phyloP scores from a whole-genome alignment of 192 early-diverging fungal genomes.

The Backusella sp. region DNA sequence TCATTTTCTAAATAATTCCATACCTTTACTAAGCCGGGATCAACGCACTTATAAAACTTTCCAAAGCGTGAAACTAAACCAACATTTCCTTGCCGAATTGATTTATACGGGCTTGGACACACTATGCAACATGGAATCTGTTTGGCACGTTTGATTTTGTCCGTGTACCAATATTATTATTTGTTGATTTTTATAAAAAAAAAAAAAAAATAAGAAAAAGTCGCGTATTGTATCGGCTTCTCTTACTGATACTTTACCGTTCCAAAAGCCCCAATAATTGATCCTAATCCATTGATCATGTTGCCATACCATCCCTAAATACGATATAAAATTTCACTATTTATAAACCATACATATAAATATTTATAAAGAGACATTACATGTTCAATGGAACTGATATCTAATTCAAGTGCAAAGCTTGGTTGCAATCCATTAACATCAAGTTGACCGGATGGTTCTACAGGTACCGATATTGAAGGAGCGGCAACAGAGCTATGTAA shows the following conservation, averaged over 20 bases:
- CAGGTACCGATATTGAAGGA: not conserved
- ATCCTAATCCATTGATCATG: slow-evolving; percentile 45
- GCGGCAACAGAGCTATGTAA: not conserved
- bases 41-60: slow-evolving; percentile 50
- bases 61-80: slow-evolving; percentile 69
- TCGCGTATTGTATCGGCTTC: not conserved
- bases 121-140: slow-evolving; percentile 44
- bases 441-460: not conserved
- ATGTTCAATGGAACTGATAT: slow-evolving; percentile 26
- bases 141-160: not conserved
- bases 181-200: not conserved
- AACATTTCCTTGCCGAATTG: slow-evolving; percentile 67
- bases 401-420: slow-evolving; percentile 18
- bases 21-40: slow-evolving; percentile 53
- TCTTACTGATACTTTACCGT: slow-evolving; percentile 23
- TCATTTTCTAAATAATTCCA: not conserved
- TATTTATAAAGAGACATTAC: slow-evolving; percentile 7
- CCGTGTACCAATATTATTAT: not conserved
- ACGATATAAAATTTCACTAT: not conserved
- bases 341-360: not conserved
- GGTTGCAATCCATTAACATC: slow-evolving; percentile 22
- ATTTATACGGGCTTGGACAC: slow-evolving; percentile 65
- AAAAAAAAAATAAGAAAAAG: not conserved
- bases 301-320: slow-evolving; percentile 41
- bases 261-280: slow-evolving; percentile 44